Base-by-base conservation (phyloP, 2,329 filamentous ascomycete genomes). In the Arthrobotrys iridis region DNA sequence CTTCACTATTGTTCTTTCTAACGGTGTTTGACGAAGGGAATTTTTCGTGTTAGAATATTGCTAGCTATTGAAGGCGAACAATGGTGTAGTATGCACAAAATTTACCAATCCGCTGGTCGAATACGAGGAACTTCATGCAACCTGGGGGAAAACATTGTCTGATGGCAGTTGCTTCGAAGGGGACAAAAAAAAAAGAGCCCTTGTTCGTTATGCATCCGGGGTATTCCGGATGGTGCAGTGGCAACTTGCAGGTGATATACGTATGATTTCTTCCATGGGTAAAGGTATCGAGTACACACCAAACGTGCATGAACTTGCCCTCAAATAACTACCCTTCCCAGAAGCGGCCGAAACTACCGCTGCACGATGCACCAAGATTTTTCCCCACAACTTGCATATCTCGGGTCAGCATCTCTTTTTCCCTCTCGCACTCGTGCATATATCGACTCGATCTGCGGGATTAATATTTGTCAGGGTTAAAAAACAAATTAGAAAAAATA, bases 231-330 rank as follows among this genome's bases (percentile, higher is more conserved):
- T 52, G 46, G 50, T 73, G 18, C 28, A 40, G 46, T 67, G 59
- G 67, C 57, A 55, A 65, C 48, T 46, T 66, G 68, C 60, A 73
- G 60, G 30, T 65, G 67, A 48, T 65, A 45, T 59, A 50, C 64
- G 64, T 68, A 59, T 68, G 64, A 50, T 52, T 6, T 68, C 13
- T 60, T 15, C 52, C 66, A 58, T 62, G 45, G 58, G 43, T 48
- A 13, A 50, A 62, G 59, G 59, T 63, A 63, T 55, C 59, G 43
- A 33, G 41, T 50, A 46, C 59, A 48, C n/a, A 33, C 58, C 35
- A 62, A 62, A 24, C 33, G 5, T 62, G 57, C 40, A 63, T 50
- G 13, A 46, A 37, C 8, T 40, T 13, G 8, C 28, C 24, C 22
- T 52, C 46, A 33, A 52, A 33, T 10, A 18, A 24, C 4, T n/a